These are phyloP conservation scores for Ogataea methanolica DNA, from an alignment of 805 yeast species.

Conservation along the genomic window DNA sequence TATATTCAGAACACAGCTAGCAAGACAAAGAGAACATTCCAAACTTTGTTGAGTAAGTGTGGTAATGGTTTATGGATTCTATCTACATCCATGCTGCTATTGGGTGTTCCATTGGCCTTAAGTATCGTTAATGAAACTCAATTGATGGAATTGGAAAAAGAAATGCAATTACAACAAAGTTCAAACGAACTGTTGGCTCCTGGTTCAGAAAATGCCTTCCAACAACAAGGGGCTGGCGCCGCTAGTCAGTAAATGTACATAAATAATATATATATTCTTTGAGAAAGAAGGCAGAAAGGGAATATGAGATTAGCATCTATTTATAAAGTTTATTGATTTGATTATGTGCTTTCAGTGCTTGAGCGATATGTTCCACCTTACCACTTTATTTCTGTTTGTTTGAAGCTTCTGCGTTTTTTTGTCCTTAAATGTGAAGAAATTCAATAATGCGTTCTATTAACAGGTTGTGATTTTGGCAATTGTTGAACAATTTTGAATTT, in stretches of 20 bases:
- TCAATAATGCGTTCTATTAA: too few species aligned
- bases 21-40: constrained; percentile 37
- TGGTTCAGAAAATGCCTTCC: constrained; percentile 48
- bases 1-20: constrained; percentile 27
- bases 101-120: constrained; percentile 90
- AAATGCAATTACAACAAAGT: constrained; percentile 68
- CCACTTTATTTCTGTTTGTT: too few species aligned
- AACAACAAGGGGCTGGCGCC: constrained; percentile 15
- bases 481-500: too few species aligned
- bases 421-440: too few species aligned
- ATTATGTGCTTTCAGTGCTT: too few species aligned
- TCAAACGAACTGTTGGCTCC: constrained; percentile 72
- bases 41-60: constrained; percentile 48
- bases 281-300: too few species aligned
- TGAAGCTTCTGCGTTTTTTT: too few species aligned
- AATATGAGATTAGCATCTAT: too few species aligned
- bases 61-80: constrained; percentile 83
- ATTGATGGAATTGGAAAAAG: constrained; percentile 89
- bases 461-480: too few species aligned
- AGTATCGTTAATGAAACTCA: constrained; percentile 91
- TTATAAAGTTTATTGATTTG: too few species aligned
- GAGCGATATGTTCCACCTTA: too few species aligned
- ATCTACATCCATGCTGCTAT: constrained; percentile 74
- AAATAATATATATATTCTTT: too few species aligned
- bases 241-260: constrained; percentile 4